Conservation (phyloP, 2,329 filamentous ascomycete genomes). For the Cytospora chrysosperma region DNA sequence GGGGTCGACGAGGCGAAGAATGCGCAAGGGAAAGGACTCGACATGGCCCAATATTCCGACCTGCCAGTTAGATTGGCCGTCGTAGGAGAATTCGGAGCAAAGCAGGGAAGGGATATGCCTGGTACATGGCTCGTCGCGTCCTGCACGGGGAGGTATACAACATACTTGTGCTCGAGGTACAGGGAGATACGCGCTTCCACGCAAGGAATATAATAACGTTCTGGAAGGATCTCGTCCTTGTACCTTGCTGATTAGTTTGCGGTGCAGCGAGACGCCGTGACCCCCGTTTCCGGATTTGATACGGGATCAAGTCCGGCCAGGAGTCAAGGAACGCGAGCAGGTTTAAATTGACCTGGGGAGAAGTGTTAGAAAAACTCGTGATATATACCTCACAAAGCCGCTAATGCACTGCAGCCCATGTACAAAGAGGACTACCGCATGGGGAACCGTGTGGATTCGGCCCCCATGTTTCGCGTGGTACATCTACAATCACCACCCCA, state of each 20-base stretch:
- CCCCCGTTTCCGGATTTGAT: background rate
- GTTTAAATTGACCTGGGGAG: background rate
- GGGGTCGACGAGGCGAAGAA: slow-evolving; percentile 19
- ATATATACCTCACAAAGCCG: slow-evolving; percentile 33
- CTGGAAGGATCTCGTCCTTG: slow-evolving; percentile 13
- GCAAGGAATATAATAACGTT: slow-evolving; percentile 6
- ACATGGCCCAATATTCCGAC: slow-evolving; percentile 24
- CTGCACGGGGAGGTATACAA: slow-evolving; percentile 6
- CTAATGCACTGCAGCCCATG: slow-evolving; percentile 40
- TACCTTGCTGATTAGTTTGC: slow-evolving; percentile 1
- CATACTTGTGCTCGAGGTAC: slow-evolving; percentile 20
- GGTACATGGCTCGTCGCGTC: slow-evolving; percentile 29
- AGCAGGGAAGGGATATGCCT: slow-evolving; percentile 38
- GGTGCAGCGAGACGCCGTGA: slow-evolving; percentile 20
- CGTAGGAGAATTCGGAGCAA: slow-evolving; percentile 8
- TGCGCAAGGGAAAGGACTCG: slow-evolving; percentile 24
- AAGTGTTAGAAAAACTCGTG: background rate
- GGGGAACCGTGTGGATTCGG: slow-evolving; percentile 33
- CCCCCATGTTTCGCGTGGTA: slow-evolving; percentile 1
- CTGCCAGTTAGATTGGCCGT: slow-evolving; percentile 27
- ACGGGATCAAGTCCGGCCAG: slow-evolving; percentile 2
- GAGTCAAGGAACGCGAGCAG: slow-evolving; percentile 6
- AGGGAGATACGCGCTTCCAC: slow-evolving; percentile 10
- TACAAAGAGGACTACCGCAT: slow-evolving; percentile 25
- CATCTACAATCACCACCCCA: background rate